Percentiles rank a stretch among this genome's conserved stretches.
Evolutionary conservation across 257 asterid species (phyloP).

Genomic region (Penstemon davidsonii): DNA sequence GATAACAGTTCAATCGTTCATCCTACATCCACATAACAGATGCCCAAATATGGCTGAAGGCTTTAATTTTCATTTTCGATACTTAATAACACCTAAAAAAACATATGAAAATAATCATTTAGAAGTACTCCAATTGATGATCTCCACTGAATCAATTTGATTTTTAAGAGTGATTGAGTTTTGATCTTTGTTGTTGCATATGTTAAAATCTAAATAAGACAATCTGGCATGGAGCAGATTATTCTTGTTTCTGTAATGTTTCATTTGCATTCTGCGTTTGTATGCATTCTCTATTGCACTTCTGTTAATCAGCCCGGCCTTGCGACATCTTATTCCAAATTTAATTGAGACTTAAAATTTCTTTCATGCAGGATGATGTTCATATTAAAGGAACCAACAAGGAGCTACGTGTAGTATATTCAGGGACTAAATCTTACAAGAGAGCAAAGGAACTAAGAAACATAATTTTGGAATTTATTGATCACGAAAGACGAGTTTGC

Average conservation of each 20-base stretch:
- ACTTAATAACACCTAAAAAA: too few relatives aligned
- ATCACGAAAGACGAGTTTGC: conserved; percentile 26
- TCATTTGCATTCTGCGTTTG: not conserved
- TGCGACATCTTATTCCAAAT: conserved; percentile 5
- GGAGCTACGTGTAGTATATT: conserved; percentile 25
- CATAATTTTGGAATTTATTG: conserved; percentile 24
- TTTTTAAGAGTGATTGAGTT: too few relatives aligned
- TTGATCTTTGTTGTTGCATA: too few relatives aligned
- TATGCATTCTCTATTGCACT: not conserved
- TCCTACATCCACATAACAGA: too few relatives aligned
- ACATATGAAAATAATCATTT: too few relatives aligned
- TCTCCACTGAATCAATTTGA: too few relatives aligned
- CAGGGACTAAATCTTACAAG: conserved; percentile 34
- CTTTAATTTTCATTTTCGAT: too few relatives aligned
- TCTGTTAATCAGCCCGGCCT: not conserved
- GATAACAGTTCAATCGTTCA: too few relatives aligned
- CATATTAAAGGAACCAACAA: conserved; percentile 2
- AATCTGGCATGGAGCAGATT: too few relatives aligned
- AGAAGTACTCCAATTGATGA: too few relatives aligned
- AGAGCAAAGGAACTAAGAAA: conserved; percentile 30
- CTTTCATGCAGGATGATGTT: conserved; percentile 31
- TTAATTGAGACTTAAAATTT: not conserved
- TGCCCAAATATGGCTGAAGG: too few relatives aligned
- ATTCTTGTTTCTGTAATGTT: not conserved
- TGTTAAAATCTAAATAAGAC: too few relatives aligned